Evolutionary conservation across 805 yeast species (phyloP), one percentile per base, ranked within the genome.

Genomic region (Candida koratica): DNA sequence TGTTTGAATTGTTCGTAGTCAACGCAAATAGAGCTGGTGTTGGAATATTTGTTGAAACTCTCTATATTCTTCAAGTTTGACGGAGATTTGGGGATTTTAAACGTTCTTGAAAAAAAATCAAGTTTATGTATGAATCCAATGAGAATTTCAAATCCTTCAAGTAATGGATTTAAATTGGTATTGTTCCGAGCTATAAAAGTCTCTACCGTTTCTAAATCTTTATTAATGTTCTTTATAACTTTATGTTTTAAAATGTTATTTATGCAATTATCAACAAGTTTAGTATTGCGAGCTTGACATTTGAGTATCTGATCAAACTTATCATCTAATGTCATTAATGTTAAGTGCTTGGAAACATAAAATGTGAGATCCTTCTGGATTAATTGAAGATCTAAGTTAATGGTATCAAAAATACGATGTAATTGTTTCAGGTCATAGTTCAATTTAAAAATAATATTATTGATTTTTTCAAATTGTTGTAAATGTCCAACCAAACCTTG

Each of bases 61-160:
- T 37, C 34, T 5, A 39, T 34, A 17, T 16, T 12, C 32, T 34
- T 39, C 7, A 43, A 27, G 22, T 32, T 39, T 11, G 34, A 27
- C 2, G 43, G 43, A 2, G 46, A 43, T 14, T 34, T 35, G 17
- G 33, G 28, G 17, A 31, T 28, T 15, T 42, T 37, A 17, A 42
- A 34, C 16, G 38, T 36, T 18, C 43, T 36, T 16, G 24, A 34
- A 31, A 20, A 28, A 28, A 39, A 39, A 22, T 43, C 43, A 12
- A 43, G 26, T 25, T 35, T 32, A 24, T 39, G 46, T 17, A 39
- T 35, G 24, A 39, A 43, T 17, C 15, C 11, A 12, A 43, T 39
- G n/a, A 39, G 14, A 5, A 12, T 15, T n/a, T 43, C 47, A 32
- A 43, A 38, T 4, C 36, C 44, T 17, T 32, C 35, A 13, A 42